Base-by-base conservation (phyloP, 345 rosid species). In the Noccaea bulbosa region DNA sequence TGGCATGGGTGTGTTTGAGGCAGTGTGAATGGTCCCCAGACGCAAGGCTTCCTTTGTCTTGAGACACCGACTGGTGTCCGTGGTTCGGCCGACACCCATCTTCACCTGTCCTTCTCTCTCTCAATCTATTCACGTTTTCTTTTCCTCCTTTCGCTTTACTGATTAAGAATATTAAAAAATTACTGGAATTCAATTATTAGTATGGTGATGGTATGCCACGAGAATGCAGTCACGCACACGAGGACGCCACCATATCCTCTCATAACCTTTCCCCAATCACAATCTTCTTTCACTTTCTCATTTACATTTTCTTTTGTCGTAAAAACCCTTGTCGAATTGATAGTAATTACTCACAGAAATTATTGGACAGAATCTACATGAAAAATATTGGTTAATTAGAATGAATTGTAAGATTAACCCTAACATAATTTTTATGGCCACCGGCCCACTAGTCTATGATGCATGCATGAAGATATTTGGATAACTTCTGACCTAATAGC, bases 151-250 rank as follows among this genome's bases (percentile, higher is more conserved):
- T 81, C 73, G 69, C 38, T 65, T 27, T 49, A 63, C 74, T 66
- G 54, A 45, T 44, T 46, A 55, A 73, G 62, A 64, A 62, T 50
- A 6, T 50, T 52, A 38, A 67, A 45, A 35, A 46, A 60, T 41
- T 60, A 53, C 7, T 46, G 6, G 2, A 48, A 47, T 39, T 55
- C 79, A 76, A 62, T 69, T 69, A 75, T 68, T 75, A 38, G 59
- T 53, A 30, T 54, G 7, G 54, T 45, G 57, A 69, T 75, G 65
- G 74, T 53, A 46, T 55, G 69, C 74, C 69, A 69, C 65, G 77
- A 80, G 86, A 78, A 83, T 70, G 83, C 82, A 79, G 82, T 81
- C 84, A 79, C 72, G 86, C 86, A 79, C 86, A 82, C 86, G 86
- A 80, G 86, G 86, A 85, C 84, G 56, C 16, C 77, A 70, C 77